Conservation (phyloP, 176 grass and related monocot genomes). For the Tillandsia leiboldiana region DNA sequence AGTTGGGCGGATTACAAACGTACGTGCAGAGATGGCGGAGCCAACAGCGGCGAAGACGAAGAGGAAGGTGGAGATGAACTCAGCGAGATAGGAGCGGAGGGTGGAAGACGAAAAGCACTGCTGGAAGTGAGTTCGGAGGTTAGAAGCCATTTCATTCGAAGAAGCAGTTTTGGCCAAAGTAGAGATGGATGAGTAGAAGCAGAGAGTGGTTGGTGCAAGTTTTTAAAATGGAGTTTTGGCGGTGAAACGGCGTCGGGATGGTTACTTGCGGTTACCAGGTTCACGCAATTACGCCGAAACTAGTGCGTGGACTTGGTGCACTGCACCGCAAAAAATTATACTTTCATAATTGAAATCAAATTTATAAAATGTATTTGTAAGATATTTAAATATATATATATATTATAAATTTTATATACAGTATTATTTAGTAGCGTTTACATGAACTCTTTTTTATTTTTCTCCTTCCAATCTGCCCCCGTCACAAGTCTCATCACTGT, state of each 20-base stretch:
- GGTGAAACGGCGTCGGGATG: slow-evolving; percentile 15
- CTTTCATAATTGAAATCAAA: too few species aligned
- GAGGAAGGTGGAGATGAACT: slow-evolving; percentile 91
- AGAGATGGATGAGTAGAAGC: background rate
- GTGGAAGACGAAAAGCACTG: slow-evolving; percentile 39
- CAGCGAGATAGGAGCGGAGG: slow-evolving; percentile 63
- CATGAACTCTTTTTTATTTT: too few species aligned
- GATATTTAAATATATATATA: too few species aligned
- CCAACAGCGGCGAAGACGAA: slow-evolving; percentile 66
- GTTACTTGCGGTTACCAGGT: slow-evolving; percentile 25
- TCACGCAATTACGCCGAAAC: too few species aligned
- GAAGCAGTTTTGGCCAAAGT: too few species aligned
- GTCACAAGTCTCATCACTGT: too few species aligned
- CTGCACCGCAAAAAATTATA: too few species aligned
- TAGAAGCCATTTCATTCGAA: slow-evolving; percentile 34
- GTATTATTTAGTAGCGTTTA: too few species aligned
- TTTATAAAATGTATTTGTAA: too few species aligned
- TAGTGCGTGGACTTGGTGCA: too few species aligned
- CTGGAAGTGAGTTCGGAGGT: slow-evolving; percentile 23
- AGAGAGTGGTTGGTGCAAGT: background rate
- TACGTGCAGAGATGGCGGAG: slow-evolving; percentile 57
- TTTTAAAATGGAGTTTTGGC: background rate
- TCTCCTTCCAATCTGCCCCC: too few species aligned
- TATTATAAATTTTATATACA: too few species aligned
- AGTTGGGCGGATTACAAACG: slow-evolving; percentile 17